Conservation (phyloP, 2,329 filamentous ascomycete species). For the Xylaria polymorpha region DNA sequence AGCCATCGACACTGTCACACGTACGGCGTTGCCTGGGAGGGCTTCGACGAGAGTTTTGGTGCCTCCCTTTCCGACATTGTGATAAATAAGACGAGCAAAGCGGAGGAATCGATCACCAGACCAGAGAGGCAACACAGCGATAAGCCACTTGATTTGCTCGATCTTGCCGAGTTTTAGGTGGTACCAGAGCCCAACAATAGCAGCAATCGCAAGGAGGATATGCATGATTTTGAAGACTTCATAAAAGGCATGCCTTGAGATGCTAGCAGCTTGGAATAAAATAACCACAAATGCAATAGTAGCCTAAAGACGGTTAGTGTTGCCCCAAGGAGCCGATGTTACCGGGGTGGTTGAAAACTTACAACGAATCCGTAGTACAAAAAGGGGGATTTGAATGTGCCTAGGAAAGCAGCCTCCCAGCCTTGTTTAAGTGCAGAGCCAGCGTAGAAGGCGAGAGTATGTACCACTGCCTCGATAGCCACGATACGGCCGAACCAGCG, state of each 20-base stretch:
- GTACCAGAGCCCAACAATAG: constrained; percentile 74
- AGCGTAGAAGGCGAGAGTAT: constrained; percentile 70
- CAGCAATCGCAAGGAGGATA: constrained; percentile 70
- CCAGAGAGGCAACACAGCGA: constrained; percentile 75
- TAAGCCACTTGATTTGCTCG: constrained; percentile 68
- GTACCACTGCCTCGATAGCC: constrained; percentile 73
- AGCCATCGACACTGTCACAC: constrained; percentile 78
- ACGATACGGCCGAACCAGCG: constrained; percentile 84
- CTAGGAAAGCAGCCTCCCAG: constrained; percentile 60
- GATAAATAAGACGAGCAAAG: constrained; percentile 69
- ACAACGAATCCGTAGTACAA: constrained; percentile 73
- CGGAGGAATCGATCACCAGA: constrained; percentile 70
- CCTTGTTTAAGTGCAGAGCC: constrained; percentile 55
- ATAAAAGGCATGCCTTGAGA: constrained; percentile 81
- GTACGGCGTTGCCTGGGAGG: constrained; percentile 78
- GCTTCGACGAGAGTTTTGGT: constrained; percentile 78
- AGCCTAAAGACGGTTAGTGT: constrained; percentile 55
- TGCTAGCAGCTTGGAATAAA: constrained; percentile 74
- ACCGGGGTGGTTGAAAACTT: constrained; percentile 50
- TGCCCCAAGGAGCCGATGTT: constrained; percentile 8
- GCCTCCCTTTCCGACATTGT: constrained; percentile 74
- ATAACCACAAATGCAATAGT: constrained; percentile 71
- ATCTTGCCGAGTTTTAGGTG: constrained; percentile 68
- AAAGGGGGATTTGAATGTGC: constrained; percentile 56
- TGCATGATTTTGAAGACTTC: constrained; percentile 81